Conservation (phyloP, 208 protist species). For the Tritrichomonas musculus region DNA sequence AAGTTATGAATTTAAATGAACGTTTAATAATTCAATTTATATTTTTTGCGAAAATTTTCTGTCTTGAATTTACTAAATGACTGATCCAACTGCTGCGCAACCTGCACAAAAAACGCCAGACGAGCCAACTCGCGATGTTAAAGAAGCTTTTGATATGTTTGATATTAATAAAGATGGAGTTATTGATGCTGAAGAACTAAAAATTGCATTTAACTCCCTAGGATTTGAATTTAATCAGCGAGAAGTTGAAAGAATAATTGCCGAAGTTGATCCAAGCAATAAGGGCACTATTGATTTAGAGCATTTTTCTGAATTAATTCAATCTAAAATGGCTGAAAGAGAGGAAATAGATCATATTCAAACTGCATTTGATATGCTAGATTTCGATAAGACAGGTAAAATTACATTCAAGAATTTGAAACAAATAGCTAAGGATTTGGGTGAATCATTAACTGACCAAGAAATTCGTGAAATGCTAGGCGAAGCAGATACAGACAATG, state of each 20-base stretch:
- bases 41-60: no score
- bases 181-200: slow-evolving; percentile 95
- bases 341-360: slow-evolving; percentile 63
- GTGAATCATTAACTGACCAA: slow-evolving; percentile 66
- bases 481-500: slow-evolving; percentile 64
- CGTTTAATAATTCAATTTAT: no score
- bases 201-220: slow-evolving; percentile 95
- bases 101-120: slow-evolving; percentile 76
- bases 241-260: slow-evolving; percentile 68
- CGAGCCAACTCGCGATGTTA: slow-evolving; percentile 94
- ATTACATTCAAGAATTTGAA: slow-evolving; percentile 86
- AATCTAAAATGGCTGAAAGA: slow-evolving; percentile 69
- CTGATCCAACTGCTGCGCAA: no score
- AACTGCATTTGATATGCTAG: slow-evolving; percentile 46
- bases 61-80: no score
- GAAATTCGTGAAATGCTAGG: slow-evolving; percentile 70
- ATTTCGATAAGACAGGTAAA: slow-evolving; percentile 59
- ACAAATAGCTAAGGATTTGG: slow-evolving; percentile 63
- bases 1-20: no score
- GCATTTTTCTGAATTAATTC: slow-evolving; percentile 71
- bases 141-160: slow-evolving; percentile 97
- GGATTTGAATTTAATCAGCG: slow-evolving; percentile 94
- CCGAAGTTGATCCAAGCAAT: slow-evolving; percentile 67
- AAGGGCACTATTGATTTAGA: slow-evolving; percentile 67
- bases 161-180: slow-evolving; percentile 61